These are phyloP conservation scores for Globisporangium irregulare DNA, from an alignment of 352 stramenopile species.

Conservation along the genomic window DNA sequence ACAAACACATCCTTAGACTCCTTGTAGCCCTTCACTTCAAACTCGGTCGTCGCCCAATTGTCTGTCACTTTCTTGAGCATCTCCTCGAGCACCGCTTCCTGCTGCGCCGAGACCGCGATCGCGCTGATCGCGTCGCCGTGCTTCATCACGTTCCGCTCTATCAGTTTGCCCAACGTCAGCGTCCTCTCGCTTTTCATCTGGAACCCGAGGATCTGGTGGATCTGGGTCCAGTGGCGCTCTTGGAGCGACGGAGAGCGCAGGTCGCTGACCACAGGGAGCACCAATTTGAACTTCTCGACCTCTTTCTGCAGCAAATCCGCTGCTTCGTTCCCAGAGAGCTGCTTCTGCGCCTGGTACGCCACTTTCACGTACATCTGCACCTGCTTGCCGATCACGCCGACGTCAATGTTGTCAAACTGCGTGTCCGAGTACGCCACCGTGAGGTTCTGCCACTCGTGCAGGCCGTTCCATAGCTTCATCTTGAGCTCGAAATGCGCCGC, in stretches of 20 bases:
- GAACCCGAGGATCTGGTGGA: constrained; percentile 84
- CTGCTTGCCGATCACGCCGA: constrained; percentile 83
- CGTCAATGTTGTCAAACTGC: constrained; percentile 89
- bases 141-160: constrained; percentile 85
- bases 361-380: constrained; percentile 88
- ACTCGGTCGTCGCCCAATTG: constrained; percentile 88
- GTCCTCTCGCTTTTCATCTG: constrained; percentile 75
- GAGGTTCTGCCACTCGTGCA: constrained; percentile 84
- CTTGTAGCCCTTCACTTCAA: constrained; percentile 93
- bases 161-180: constrained; percentile 85
- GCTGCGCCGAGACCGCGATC: constrained; percentile 84
- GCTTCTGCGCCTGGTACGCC: constrained; percentile 83
- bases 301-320: constrained; percentile 76
- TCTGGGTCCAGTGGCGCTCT: constrained; percentile 75
- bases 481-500: constrained; percentile 86
- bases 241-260: constrained; percentile 61
- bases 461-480: constrained; percentile 86
- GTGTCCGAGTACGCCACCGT: constrained; percentile 76
- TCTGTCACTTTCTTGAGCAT: constrained; percentile 93
- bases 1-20: constrained; percentile 93
- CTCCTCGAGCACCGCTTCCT: constrained; percentile 90
- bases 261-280: constrained; percentile 77
- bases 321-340: constrained; percentile 84
- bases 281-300: constrained; percentile 90
- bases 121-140: constrained; percentile 85